Conservation (phyloP, 1,284 basidiomycete genomes). For the Ustilago loliicola region DNA sequence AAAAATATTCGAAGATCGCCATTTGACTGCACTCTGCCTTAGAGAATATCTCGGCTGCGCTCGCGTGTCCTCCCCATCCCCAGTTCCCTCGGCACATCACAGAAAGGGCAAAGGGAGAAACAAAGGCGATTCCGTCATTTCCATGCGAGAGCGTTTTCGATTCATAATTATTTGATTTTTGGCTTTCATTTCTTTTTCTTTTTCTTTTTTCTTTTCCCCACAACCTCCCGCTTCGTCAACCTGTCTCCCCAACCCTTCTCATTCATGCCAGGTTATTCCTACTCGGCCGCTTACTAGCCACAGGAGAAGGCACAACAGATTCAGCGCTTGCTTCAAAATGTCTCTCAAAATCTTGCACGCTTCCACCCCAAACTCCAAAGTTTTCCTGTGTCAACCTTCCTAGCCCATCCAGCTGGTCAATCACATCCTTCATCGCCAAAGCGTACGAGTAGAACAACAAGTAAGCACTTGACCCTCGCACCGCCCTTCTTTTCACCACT, state of each 20-base stretch:
- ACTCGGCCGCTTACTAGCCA: conserved; percentile 30
- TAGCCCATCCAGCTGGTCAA: conserved; percentile 55
- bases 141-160: not conserved
- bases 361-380: conserved; percentile 64
- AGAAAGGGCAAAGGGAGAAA: not conserved
- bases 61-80: not conserved
- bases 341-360: conserved; percentile 54
- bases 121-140: not conserved
- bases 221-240: too few species aligned
- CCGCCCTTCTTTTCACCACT: conserved; percentile 78
- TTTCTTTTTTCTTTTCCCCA: not conserved
- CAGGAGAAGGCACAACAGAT: conserved; percentile 30
- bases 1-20: too few species aligned
- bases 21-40: too few species aligned
- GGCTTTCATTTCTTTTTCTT: not conserved
- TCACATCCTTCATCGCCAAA: conserved; percentile 79
- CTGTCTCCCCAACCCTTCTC: too few species aligned
- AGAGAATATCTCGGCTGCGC: not conserved
- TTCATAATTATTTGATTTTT: not conserved
- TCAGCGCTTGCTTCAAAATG: conserved; percentile 48
- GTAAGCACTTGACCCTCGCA: conserved; percentile 78
- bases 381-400: conserved; percentile 56
- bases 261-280: conserved; percentile 18
- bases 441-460: conserved; percentile 93
- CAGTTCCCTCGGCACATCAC: not conserved